Evolutionary conservation across 768 basidiomycete genomes (phyloP).

Genomic region (Pleurotus tuber-regium): DNA sequence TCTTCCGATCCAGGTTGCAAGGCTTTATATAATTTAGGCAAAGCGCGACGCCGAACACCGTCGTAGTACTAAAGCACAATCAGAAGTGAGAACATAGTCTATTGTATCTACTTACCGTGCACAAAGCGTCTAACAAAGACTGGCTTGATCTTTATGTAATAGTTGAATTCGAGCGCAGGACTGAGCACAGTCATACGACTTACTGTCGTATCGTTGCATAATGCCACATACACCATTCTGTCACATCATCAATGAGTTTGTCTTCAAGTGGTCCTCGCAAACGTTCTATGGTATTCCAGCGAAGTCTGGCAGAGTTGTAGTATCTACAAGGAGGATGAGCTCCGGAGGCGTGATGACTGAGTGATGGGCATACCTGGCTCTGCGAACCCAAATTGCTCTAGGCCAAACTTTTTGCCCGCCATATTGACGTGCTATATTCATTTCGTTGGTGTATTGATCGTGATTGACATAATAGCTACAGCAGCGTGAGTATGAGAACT

Average conservation of each 20-base stretch:
- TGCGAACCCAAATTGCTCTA: slow-evolving; percentile 62
- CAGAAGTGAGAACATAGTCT: background rate
- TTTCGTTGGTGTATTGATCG: slow-evolving; percentile 57
- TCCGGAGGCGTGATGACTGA: slow-evolving; percentile 3
- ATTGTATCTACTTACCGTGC: slow-evolving; percentile 35
- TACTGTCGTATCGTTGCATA: slow-evolving; percentile 58
- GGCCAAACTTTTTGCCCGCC: slow-evolving; percentile 77
- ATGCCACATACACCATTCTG: slow-evolving; percentile 77
- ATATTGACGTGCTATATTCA: slow-evolving; percentile 65
- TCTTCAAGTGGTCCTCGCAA: slow-evolving; percentile 58
- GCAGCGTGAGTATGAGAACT: background rate
- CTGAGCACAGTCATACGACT: slow-evolving; percentile 12
- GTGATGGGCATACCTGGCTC: slow-evolving; percentile 50
- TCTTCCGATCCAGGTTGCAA: slow-evolving; percentile 73
- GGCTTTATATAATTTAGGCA: slow-evolving; percentile 56
- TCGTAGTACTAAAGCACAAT: slow-evolving; percentile 52
- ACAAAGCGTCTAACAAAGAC: slow-evolving; percentile 46
- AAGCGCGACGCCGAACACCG: slow-evolving; percentile 60
- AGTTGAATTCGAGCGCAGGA: background rate
- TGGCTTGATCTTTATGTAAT: slow-evolving; percentile 39
- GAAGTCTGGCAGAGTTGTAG: slow-evolving; percentile 64
- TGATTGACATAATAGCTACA: slow-evolving; percentile 55
- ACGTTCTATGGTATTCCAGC: slow-evolving; percentile 75
- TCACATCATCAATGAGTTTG: slow-evolving; percentile 64
- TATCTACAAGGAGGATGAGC: slow-evolving; percentile 33